Base-by-base conservation (phyloP, 2,329 filamentous ascomycete genomes). In the Aspergillus puulaauensis region DNA sequence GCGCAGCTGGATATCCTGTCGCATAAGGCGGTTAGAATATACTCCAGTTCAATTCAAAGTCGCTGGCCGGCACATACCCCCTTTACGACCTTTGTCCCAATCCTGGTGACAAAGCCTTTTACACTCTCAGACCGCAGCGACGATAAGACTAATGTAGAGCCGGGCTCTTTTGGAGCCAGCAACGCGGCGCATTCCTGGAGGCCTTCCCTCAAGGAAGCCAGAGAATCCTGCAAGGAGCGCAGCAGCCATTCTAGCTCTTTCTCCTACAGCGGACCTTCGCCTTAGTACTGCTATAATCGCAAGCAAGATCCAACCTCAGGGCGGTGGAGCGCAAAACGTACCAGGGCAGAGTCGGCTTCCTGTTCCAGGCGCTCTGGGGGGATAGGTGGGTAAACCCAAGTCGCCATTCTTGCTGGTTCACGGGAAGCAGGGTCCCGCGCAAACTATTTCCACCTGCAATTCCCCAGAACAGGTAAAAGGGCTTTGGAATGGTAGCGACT, bases 51-150 rank as follows among this genome's bases (percentile, higher is more conserved):
- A 39, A 15, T 21, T 24, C 12, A 27, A 39, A 35, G 14, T 35
- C n/a, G 31, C 4, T 4, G 11, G 11, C 31, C 21, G 49, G 43
- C 46, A 82, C 87, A 66, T 80, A 93, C 90, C 64, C 92, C 93
- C 73, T 96, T 96, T 62, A 96, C 89, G 62, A 99, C 89, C 52
- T 89, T 86, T n/a, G 91, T 91, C 40, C 95, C 95, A 37, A 96
- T 86, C 54, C 95, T 86, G 1, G 93, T 98, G 59, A 98, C 86
- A 67, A 91, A 90, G 17, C 95, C 95, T 75, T 99, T 99, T 61
- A 98, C 87, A 64, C 85, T 86, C 78, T 99, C 95, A 55, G 91
- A 93, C 56, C 93, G 86, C 56, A 89, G 84, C 14, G 93, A 96
- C 61, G 90, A 95, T 64, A 99, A 83, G 31, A 95, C 93, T 27